Percentiles rank a stretch among this genome's conserved stretches.
These are phyloP conservation scores for Thinopyrum obtusiflorum DNA, from an alignment of 202 grass and related monocot species.

Conservation along the genomic window DNA sequence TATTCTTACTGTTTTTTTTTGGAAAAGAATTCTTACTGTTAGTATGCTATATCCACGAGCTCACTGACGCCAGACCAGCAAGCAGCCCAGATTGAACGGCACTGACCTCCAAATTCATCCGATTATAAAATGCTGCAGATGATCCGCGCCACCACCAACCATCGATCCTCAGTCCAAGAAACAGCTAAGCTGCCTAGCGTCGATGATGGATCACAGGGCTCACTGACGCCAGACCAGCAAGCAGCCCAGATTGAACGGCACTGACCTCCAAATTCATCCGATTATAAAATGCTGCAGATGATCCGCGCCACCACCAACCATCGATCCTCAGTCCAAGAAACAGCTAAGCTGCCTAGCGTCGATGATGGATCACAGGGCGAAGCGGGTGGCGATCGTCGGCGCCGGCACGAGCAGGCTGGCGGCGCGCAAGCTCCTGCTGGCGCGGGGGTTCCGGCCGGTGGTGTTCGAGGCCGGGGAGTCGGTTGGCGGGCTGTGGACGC, in stretches of 20 bases:
- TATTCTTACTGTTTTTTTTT: too few relatives aligned
- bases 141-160: too few relatives aligned
- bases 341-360: not conserved
- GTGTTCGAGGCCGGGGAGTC: conserved; percentile 49
- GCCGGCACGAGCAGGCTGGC: conserved; percentile 70
- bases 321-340: not conserved
- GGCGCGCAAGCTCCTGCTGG: conserved; percentile 69
- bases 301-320: not conserved
- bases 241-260: not conserved
- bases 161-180: too few relatives aligned
- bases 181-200: too few relatives aligned
- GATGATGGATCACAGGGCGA: conserved; percentile 33
- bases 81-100: too few relatives aligned
- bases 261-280: not conserved
- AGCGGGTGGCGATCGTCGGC: conserved; percentile 61
- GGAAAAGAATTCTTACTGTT: too few relatives aligned
- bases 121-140: too few relatives aligned
- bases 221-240: too few relatives aligned
- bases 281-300: not conserved
- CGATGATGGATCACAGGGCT: too few relatives aligned
- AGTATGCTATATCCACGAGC: conserved; percentile 30
- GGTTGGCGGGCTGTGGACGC: conserved; percentile 68
- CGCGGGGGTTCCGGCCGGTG: conserved; percentile 49
- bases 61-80: too few relatives aligned
- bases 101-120: too few relatives aligned